A percentile compares a stretch with the other conserved stretches of the same genome.
These are phyloP conservation scores for Biscogniauxia sp. DNA, from an alignment of 2,329 filamentous ascomycete genomes.

Conservation along the genomic window DNA sequence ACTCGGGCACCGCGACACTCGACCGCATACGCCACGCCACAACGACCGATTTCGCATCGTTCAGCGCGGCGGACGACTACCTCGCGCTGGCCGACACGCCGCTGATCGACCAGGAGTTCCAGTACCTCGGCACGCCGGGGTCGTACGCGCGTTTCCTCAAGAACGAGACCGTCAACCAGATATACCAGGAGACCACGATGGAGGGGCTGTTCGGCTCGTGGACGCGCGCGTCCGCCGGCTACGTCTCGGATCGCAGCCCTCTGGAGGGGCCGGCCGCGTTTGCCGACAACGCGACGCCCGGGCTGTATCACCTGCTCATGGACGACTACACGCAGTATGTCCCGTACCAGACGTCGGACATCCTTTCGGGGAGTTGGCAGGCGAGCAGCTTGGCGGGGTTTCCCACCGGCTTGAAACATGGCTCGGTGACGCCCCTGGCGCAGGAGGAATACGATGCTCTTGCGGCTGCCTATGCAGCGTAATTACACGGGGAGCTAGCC, in stretches of 20 bases:
- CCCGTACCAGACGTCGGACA: constrained; percentile 42
- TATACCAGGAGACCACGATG: constrained; percentile 46
- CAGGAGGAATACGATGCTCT: constrained; percentile 39
- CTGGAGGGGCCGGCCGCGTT: constrained; percentile 39
- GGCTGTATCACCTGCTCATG: constrained; percentile 40
- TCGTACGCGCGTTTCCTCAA: constrained; percentile 49
- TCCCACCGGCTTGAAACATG: constrained; percentile 46
- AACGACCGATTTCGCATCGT: constrained; percentile 49
- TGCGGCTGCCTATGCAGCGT: constrained; percentile 21
- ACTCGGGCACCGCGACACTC: constrained; percentile 41
- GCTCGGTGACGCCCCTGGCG: constrained; percentile 44
- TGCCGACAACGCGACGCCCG: constrained; percentile 35
- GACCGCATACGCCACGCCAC: constrained; percentile 49
- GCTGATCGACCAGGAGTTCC: constrained; percentile 50
- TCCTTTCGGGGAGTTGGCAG: constrained; percentile 36
- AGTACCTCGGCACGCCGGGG: constrained; percentile 39
- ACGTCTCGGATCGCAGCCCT: constrained; percentile 31
- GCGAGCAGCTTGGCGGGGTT: constrained; percentile 36
- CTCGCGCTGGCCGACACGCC: constrained; percentile 39
- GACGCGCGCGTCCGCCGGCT: constrained; percentile 37
- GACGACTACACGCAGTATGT: constrained; percentile 45
- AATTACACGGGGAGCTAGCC: neutral
- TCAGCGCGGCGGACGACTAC: constrained; percentile 44
- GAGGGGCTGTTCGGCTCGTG: constrained; percentile 48
- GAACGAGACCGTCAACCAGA: constrained; percentile 46